These are phyloP conservation scores for Leishmania gerbilli DNA, from an alignment of 208 protist species.

Conservation along the genomic window DNA sequence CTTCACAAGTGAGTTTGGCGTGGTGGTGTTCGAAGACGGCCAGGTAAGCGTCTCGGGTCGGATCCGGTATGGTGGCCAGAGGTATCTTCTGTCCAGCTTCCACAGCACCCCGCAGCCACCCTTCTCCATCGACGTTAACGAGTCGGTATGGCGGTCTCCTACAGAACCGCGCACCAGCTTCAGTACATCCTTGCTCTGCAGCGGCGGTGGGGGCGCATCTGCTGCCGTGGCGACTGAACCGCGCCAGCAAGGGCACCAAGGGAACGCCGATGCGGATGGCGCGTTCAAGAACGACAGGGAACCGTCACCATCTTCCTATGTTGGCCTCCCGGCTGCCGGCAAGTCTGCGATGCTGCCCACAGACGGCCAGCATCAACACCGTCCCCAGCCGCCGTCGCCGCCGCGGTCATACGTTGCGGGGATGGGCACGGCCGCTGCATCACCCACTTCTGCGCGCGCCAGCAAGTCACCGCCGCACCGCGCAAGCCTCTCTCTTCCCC, in stretches of 20 bases:
- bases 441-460: conserved; percentile 3
- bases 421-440: background rate
- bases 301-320: background rate
- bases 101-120: conserved; percentile 36
- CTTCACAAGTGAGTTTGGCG: conserved; percentile 43
- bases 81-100: conserved; percentile 37
- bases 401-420: background rate
- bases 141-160: background rate
- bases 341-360: background rate
- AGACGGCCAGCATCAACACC: background rate
- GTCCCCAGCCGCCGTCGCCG: background rate
- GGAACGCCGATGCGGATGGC: background rate
- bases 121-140: conserved; percentile 40
- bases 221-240: background rate
- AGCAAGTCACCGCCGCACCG: background rate
- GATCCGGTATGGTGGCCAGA: conserved; percentile 29
- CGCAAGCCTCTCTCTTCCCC: background rate
- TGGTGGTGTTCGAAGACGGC: conserved; percentile 56
- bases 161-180: background rate
- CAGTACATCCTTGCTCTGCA: background rate
- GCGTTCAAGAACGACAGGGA: background rate
- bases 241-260: background rate
- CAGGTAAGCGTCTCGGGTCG: conserved; percentile 44
- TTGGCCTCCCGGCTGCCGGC: background rate
- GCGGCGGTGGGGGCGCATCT: conserved; percentile 2